phyloP scores from a whole-genome alignment of 495 filamentous ascomycete species.

The Penicillium fimorum region DNA sequence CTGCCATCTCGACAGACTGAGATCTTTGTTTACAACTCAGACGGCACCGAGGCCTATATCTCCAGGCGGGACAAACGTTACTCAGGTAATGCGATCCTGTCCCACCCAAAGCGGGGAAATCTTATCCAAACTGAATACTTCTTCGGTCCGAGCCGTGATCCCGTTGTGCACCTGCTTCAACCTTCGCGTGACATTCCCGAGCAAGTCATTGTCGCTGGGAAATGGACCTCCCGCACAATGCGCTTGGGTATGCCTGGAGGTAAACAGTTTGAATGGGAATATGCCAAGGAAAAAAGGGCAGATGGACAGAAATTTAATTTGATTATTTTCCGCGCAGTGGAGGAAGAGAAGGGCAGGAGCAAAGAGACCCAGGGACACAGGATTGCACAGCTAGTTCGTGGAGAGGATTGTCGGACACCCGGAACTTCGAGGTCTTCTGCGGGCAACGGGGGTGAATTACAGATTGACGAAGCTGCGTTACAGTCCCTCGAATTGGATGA shows the following conservation, averaged over 20 bases:
- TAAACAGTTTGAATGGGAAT: conserved; percentile 49
- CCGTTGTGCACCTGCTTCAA: conserved; percentile 28
- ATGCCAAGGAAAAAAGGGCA: conserved; percentile 37
- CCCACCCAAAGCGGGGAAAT: conserved; percentile 21
- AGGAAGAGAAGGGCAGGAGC: conserved; percentile 6
- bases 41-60: conserved; percentile 36
- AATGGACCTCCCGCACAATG: conserved; percentile 39
- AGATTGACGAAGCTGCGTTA: conserved; percentile 38
- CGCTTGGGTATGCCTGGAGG: conserved; percentile 37
- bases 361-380: neutral
- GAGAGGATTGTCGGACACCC: conserved; percentile 39
- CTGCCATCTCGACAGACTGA: conserved; percentile 38
- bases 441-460: conserved; percentile 53
- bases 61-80: conserved; percentile 41
- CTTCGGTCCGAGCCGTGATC: conserved; percentile 46
- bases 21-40: conserved; percentile 44
- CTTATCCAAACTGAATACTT: conserved; percentile 48
- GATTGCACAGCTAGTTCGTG: conserved; percentile 48
- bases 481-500: conserved; percentile 27
- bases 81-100: conserved; percentile 43
- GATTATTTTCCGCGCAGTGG: conserved; percentile 31
- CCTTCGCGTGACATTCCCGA: conserved; percentile 4
- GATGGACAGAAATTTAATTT: conserved; percentile 31
- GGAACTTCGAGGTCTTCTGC: conserved; percentile 42
- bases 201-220: conserved; percentile 14